A percentile compares a stretch with the other conserved stretches of the same genome.
Evolutionary conservation across 495 filamentous ascomycete species (phyloP).

Genomic region (Xeromyces bisporus): DNA sequence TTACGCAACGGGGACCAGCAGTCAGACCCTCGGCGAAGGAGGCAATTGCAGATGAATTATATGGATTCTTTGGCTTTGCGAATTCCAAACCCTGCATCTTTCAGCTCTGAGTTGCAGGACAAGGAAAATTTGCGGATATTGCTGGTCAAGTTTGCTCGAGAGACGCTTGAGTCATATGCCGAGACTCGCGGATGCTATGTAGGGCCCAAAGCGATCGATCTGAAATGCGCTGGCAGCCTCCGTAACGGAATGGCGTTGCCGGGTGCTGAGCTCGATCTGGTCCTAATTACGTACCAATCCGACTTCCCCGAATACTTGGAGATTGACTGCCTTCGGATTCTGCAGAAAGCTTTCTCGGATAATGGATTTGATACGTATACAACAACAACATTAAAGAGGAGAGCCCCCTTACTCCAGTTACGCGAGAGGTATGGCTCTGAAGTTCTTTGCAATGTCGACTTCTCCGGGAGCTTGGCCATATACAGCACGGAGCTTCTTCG

Average conservation of each 20-base stretch:
- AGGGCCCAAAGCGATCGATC: slow-evolving; percentile 31
- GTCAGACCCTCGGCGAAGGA: slow-evolving; percentile 2
- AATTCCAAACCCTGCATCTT: slow-evolving; percentile 1
- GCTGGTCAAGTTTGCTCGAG: slow-evolving; percentile 39
- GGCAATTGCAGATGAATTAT: slow-evolving; percentile 14
- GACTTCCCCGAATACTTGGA: slow-evolving; percentile 7
- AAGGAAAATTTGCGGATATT: slow-evolving; percentile 44
- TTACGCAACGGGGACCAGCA: slow-evolving; percentile 6
- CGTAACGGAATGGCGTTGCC: slow-evolving; percentile 56
- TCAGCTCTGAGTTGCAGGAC: slow-evolving; percentile 31
- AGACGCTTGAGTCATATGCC: slow-evolving; percentile 35
- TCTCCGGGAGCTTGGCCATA: slow-evolving; percentile 57
- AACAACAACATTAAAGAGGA: slow-evolving; percentile 51
- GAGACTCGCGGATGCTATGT: slow-evolving; percentile 23
- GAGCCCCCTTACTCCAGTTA: slow-evolving; percentile 70
- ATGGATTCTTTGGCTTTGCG: slow-evolving; percentile 7
- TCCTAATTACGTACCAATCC: slow-evolving; percentile 36
- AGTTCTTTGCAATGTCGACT: slow-evolving; percentile 74
- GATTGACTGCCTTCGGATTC: slow-evolving; percentile 41
- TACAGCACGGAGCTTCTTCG: slow-evolving; percentile 64
- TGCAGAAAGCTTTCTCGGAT: slow-evolving; percentile 56
- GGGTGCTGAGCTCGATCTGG: slow-evolving; percentile 61
- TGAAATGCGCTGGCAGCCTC: slow-evolving; percentile 58
- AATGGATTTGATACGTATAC: slow-evolving; percentile 50
- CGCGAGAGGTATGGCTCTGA: slow-evolving; percentile 57